phyloP scores from a whole-genome alignment of 2,329 filamentous ascomycete genomes.

The Raffaelea ambrosiae region DNA sequence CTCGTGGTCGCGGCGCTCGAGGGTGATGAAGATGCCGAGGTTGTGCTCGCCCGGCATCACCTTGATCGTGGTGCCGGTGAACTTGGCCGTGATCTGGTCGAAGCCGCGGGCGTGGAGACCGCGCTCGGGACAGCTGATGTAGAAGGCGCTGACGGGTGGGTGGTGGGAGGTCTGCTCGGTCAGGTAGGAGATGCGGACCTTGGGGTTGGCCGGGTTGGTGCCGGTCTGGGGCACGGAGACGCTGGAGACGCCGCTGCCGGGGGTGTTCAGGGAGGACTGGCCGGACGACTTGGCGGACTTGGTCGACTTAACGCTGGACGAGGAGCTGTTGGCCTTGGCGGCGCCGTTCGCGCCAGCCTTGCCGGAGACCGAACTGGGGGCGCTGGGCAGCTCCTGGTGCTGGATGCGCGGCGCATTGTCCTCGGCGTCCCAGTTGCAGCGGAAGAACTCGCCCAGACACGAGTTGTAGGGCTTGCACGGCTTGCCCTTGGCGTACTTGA shows the following conservation, averaged over 20 bases:
- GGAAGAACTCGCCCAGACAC: constrained; percentile 91
- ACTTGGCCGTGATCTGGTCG: constrained; percentile 95
- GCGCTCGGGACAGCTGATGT: constrained; percentile 84
- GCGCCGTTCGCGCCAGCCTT: constrained; percentile 10
- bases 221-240: constrained; percentile 43
- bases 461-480: constrained; percentile 99
- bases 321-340: constrained; percentile 27
- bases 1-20: constrained; percentile 73
- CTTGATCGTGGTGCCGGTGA: constrained; percentile 89
- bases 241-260: constrained; percentile 29
- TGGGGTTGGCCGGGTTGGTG: constrained; percentile 32
- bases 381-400: constrained; percentile 30
- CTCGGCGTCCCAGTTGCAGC: constrained; percentile 94
- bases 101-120: constrained; percentile 83
- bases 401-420: constrained; percentile 63
- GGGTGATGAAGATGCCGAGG: constrained; percentile 85
- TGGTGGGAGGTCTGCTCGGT: constrained; percentile 98
- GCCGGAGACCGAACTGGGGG: not conserved
- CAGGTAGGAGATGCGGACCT: constrained; percentile 79
- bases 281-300: constrained; percentile 31
- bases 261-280: constrained; percentile 36
- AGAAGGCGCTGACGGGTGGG: constrained; percentile 93
- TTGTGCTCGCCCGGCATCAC: constrained; percentile 91
- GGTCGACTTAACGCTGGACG: constrained; percentile 36
- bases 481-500: constrained; percentile 98